These are phyloP conservation scores for Fusarium pseudoanthophilum DNA, from an alignment of 2,329 filamentous ascomycete genomes.

Conservation along the genomic window DNA sequence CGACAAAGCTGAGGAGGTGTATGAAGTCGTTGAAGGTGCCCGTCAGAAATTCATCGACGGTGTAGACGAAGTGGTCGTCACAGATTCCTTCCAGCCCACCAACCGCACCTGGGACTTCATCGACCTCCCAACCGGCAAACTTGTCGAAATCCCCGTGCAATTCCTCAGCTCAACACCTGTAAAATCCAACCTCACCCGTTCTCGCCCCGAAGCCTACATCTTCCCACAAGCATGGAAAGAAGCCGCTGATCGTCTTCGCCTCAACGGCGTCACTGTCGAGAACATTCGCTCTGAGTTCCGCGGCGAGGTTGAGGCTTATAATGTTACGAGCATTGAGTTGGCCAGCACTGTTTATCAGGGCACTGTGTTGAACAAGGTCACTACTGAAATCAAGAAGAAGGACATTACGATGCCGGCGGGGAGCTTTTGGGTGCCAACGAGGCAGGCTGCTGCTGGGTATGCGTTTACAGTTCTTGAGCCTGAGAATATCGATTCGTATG, in stretches of 20 bases:
- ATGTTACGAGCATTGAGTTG: constrained; percentile 30
- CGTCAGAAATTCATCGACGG: constrained; percentile 36
- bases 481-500: constrained; percentile 43
- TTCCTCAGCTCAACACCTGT: constrained; percentile 43
- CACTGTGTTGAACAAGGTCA: constrained; percentile 37
- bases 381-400: constrained; percentile 24
- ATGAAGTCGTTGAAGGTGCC: constrained; percentile 37
- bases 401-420: constrained; percentile 41
- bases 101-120: constrained; percentile 45
- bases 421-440: constrained; percentile 42
- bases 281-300: constrained; percentile 32
- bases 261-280: constrained; percentile 40
- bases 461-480: constrained; percentile 45
- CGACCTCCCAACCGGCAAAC: constrained; percentile 39
- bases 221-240: constrained; percentile 43
- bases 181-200: constrained; percentile 41
- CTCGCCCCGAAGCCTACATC: constrained; percentile 43
- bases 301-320: constrained; percentile 40
- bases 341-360: constrained; percentile 39
- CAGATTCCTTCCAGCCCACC: constrained; percentile 29
- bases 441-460: constrained; percentile 43
- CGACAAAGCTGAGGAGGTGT: constrained; percentile 35
- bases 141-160: constrained; percentile 37
- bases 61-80: constrained; percentile 43
- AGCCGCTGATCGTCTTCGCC: constrained; percentile 38